Conservation (phyloP, 495 filamentous ascomycete genomes). For the Trypethelium eluteriae region DNA sequence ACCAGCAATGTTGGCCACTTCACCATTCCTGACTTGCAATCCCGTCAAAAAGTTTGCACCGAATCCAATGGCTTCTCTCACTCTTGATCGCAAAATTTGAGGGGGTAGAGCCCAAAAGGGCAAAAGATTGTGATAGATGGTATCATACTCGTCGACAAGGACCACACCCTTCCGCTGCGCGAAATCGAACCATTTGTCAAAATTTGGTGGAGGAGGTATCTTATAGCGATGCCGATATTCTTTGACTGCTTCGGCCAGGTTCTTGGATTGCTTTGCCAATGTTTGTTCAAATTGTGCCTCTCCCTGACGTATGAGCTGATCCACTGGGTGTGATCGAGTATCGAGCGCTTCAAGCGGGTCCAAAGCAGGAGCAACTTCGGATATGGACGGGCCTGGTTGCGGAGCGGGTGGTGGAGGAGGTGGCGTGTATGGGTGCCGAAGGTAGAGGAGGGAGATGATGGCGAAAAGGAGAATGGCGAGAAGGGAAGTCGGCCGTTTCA, state of each 20-base stretch:
- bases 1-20: constrained; percentile 46
- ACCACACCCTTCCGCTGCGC: constrained; percentile 54
- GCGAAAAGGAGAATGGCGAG: neutral
- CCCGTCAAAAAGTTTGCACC: constrained; percentile 33
- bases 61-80: constrained; percentile 31
- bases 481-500: constrained; percentile 5
- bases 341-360: constrained; percentile 26
- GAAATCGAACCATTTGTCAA: constrained; percentile 69
- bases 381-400: neutral
- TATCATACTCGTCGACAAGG: constrained; percentile 68
- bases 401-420: neutral
- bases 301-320: constrained; percentile 39
- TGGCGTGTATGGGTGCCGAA: constrained; percentile 15
- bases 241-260: constrained; percentile 45
- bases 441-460: constrained; percentile 7
- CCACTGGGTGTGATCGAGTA: constrained; percentile 43
- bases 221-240: constrained; percentile 54
- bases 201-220: constrained; percentile 53
- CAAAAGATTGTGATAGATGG: constrained; percentile 59
- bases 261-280: constrained; percentile 32
- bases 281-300: neutral
- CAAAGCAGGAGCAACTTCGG: constrained; percentile 15
- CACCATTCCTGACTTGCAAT: constrained; percentile 32
- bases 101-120: constrained; percentile 69
- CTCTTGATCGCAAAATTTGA: constrained; percentile 46